Evolutionary conservation across 2,329 filamentous ascomycete genomes (phyloP).

Genomic region (Colletotrichum magnum): DNA sequence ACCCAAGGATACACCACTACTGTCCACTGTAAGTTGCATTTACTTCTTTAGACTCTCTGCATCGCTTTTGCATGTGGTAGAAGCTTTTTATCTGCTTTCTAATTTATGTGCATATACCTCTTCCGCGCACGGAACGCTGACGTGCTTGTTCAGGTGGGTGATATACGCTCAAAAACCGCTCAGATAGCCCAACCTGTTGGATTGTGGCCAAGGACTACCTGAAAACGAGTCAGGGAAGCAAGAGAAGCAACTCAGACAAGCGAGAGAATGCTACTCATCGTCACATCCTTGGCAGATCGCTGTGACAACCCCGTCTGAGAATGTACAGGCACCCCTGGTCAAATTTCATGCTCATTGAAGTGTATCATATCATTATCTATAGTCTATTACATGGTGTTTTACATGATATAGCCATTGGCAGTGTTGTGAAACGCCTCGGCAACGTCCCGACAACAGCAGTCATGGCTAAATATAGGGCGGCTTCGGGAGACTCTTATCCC

Average conservation of each 20-base stretch:
- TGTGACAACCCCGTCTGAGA: no score
- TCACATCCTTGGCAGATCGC: no score
- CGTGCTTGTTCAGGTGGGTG: background rate
- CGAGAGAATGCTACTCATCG: no score
- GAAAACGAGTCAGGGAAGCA: no score
- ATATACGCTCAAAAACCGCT: no score
- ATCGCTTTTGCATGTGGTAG: rapidly evolving
- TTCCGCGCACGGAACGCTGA: no score
- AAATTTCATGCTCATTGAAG: no score
- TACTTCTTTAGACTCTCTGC: background rate
- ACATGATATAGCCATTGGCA: background rate
- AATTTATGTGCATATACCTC: background rate
- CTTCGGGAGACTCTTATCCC: background rate
- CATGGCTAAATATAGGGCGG: background rate
- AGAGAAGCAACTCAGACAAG: no score
- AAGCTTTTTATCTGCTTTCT: background rate
- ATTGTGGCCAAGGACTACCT: no score
- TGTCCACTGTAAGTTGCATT: conserved; percentile 15
- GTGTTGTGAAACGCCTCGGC: no score
- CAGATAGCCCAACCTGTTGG: background rate
- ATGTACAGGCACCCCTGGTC: no score
- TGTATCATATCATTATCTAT: background rate
- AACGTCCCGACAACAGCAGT: no score
- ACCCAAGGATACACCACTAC: conserved; percentile 44
- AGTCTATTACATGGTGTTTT: background rate